A percentile compares a stretch with the other conserved stretches of the same genome.
These are phyloP conservation scores for Physocladia obscura DNA, from an alignment of 192 early-diverging fungal species.

Conservation along the genomic window DNA sequence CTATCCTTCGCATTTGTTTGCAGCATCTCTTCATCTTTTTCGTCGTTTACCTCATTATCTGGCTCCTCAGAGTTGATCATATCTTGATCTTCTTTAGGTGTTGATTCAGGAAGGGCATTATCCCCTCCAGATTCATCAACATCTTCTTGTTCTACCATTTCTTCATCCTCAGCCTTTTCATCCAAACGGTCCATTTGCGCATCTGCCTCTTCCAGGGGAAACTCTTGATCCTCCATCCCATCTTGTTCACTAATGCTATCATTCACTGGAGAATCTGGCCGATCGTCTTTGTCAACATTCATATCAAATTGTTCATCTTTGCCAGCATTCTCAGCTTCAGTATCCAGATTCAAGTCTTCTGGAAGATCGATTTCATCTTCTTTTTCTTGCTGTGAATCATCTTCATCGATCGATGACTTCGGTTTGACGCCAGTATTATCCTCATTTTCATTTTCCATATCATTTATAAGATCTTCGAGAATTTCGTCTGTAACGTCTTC, in stretches of 20 bases:
- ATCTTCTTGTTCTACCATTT: slow-evolving; percentile 38
- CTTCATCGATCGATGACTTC: slow-evolving; percentile 30
- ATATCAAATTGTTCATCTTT: slow-evolving; percentile 53
- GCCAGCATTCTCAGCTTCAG: slow-evolving; percentile 37
- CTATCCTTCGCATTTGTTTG: slow-evolving; percentile 40
- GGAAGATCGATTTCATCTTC: slow-evolving; percentile 79
- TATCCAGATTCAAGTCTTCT: slow-evolving; percentile 73
- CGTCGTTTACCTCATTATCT: slow-evolving; percentile 48
- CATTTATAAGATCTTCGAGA: slow-evolving; percentile 39
- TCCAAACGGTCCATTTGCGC: slow-evolving; percentile 27
- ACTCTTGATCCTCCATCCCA: slow-evolving; percentile 41
- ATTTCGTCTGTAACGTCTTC: slow-evolving; percentile 40
- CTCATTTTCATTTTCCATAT: slow-evolving; percentile 44
- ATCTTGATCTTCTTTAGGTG: slow-evolving; percentile 24
- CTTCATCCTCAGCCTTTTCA: slow-evolving; percentile 30
- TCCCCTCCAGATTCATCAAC: slow-evolving; percentile 39
- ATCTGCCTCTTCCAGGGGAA: slow-evolving; percentile 46
- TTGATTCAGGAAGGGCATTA: slow-evolving; percentile 36
- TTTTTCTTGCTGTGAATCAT: slow-evolving; percentile 37
- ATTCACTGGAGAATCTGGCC: slow-evolving; percentile 39
- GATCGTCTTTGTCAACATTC: slow-evolving; percentile 40
- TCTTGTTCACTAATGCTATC: slow-evolving; percentile 18
- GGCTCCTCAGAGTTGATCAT: slow-evolving; percentile 32
- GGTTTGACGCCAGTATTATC: slow-evolving; percentile 49
- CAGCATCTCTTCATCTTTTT: slow-evolving; percentile 42